These are phyloP conservation scores for Aspergillus latus DNA, from an alignment of 2,329 filamentous ascomycete species.

Conservation along the genomic window DNA sequence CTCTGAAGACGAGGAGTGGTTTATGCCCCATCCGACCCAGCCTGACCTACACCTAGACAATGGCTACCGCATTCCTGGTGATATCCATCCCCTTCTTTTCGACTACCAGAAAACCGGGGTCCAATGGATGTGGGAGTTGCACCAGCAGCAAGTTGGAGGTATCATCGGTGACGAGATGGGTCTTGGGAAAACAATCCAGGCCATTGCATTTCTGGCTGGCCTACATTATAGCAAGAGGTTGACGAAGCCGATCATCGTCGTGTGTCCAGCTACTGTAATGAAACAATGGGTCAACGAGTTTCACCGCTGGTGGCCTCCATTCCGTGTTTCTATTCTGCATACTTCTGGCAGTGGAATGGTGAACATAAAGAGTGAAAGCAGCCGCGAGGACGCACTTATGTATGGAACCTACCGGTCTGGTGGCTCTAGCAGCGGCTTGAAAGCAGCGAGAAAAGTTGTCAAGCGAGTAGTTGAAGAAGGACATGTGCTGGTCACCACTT, in stretches of 20 bases:
- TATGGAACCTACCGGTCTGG: slow-evolving; percentile 52
- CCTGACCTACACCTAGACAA: slow-evolving; percentile 74
- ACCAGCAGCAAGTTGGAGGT: slow-evolving; percentile 84
- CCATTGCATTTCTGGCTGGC: slow-evolving; percentile 80
- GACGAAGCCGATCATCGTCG: slow-evolving; percentile 80
- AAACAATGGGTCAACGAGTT: slow-evolving; percentile 99
- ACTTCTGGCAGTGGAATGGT: slow-evolving; percentile 96
- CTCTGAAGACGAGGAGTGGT: slow-evolving; percentile 63
- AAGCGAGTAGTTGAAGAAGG: slow-evolving; percentile 79
- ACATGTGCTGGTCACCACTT: slow-evolving; percentile 92
- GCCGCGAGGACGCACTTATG: slow-evolving; percentile 63
- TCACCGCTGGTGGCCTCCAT: slow-evolving; percentile 98
- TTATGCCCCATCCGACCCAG: slow-evolving; percentile 79
- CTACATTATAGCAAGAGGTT: slow-evolving; percentile 89
- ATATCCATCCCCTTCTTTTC: slow-evolving; percentile 89
- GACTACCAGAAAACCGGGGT: slow-evolving; percentile 97
- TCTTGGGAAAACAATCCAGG: slow-evolving; percentile 87
- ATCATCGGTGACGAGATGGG: slow-evolving; percentile 99
- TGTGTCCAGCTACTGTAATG: slow-evolving; percentile 91
- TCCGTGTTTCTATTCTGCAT: slow-evolving; percentile 91
- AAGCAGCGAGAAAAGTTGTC: slow-evolving; percentile 75
- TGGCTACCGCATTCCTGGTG: slow-evolving; percentile 78
- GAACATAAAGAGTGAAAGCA: slow-evolving; percentile 64
- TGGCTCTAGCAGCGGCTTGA: slow-evolving; percentile 54
- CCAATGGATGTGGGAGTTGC: slow-evolving; percentile 92